phyloP scores from a whole-genome alignment of 106 monocot species.

The Dioscorea dumetorum region DNA sequence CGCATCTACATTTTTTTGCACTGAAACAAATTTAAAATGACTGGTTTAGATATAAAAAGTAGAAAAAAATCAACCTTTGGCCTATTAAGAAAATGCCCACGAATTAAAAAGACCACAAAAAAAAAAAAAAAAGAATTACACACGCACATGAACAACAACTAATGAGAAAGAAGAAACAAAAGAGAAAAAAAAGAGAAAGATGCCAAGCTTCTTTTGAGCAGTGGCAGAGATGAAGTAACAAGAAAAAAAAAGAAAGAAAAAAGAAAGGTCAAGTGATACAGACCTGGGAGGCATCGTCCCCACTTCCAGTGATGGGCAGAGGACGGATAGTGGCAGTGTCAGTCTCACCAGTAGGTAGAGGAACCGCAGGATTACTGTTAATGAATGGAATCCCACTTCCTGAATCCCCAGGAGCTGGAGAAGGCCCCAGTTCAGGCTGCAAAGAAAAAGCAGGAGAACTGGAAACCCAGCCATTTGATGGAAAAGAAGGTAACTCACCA shows the following conservation, averaged over 20 bases:
- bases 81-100: neutral
- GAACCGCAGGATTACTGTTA: conserved; percentile 67
- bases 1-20: too few species aligned
- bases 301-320: conserved; percentile 30
- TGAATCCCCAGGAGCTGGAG: conserved; percentile 1
- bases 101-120: neutral
- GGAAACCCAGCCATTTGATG: conserved; percentile 4
- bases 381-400: conserved; percentile 50
- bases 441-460: conserved; percentile 6
- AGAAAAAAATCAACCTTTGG: neutral
- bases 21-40: too few species aligned
- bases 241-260: neutral
- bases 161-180: neutral
- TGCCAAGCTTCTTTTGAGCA: neutral
- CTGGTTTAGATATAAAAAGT: neutral
- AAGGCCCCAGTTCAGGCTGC: conserved; percentile 10
- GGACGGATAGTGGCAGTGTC: conserved; percentile 48
- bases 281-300: conserved; percentile 18
- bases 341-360: conserved; percentile 51
- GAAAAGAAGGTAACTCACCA: conserved; percentile 19
- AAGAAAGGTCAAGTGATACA: neutral
- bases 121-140: neutral
- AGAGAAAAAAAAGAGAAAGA: neutral
- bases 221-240: neutral
- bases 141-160: neutral